A percentile compares a stretch with the other conserved stretches of the same genome.
Conservation (phyloP, 306 rosid genomes). For the Prunus kanzakura region DNA sequence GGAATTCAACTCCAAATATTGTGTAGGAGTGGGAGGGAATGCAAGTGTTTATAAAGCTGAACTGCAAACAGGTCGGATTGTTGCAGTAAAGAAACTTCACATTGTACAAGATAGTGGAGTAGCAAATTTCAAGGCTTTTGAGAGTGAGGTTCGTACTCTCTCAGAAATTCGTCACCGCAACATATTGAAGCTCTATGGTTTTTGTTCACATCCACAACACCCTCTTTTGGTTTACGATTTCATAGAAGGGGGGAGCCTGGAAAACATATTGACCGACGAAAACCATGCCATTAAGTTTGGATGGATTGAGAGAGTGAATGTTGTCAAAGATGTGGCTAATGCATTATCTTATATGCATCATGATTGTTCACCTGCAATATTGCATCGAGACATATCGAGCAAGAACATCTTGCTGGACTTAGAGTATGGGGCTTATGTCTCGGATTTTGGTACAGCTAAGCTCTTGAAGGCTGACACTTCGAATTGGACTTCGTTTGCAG, state of each 20-base stretch:
- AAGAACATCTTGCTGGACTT: slow-evolving; percentile 20
- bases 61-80: slow-evolving; percentile 17
- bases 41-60: slow-evolving; percentile 24
- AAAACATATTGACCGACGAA: slow-evolving; percentile 6
- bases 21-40: slow-evolving; percentile 24
- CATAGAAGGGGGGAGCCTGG: slow-evolving; percentile 17
- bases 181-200: slow-evolving; percentile 21
- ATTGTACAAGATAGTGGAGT: neutral
- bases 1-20: slow-evolving; percentile 7
- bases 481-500: slow-evolving; percentile 6
- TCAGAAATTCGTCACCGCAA: slow-evolving; percentile 14
- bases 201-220: slow-evolving; percentile 12
- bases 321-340: slow-evolving; percentile 10
- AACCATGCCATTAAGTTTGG: neutral
- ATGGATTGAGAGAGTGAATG: slow-evolving; percentile 18
- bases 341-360: slow-evolving; percentile 15
- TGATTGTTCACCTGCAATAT: slow-evolving; percentile 22
- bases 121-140: slow-evolving; percentile 5
- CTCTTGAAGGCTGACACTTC: slow-evolving; percentile 10
- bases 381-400: slow-evolving; percentile 28
- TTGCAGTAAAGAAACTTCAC: slow-evolving; percentile 26
- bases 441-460: slow-evolving; percentile 19
- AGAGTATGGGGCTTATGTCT: neutral
- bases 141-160: slow-evolving; percentile 17
- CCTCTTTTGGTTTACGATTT: slow-evolving; percentile 14